Conservation (phyloP, 2,329 filamentous ascomycete species). For the Clarireedia homoeocarpa region DNA sequence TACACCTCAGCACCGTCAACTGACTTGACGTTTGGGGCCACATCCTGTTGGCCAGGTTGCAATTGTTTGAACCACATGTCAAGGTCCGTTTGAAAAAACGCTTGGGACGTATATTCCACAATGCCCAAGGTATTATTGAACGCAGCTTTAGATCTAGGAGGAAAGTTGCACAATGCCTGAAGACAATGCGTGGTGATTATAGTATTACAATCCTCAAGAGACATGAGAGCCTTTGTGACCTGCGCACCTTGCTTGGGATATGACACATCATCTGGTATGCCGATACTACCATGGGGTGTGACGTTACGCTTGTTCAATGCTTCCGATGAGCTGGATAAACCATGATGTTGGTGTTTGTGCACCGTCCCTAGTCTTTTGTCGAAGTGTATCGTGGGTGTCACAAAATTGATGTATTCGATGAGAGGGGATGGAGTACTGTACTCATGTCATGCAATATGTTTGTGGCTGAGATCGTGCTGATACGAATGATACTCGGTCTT, state of each 20-base stretch:
- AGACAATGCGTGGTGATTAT: conserved; percentile 52
- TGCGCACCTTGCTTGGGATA: conserved; percentile 23
- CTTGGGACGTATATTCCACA: conserved; percentile 46
- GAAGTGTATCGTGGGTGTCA: conserved; percentile 29
- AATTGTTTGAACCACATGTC: conserved; percentile 41
- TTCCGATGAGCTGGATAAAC: conserved; percentile 20
- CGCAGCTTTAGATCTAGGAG: conserved; percentile 31
- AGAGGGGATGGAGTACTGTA: conserved; percentile 27
- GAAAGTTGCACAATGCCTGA: conserved; percentile 42
- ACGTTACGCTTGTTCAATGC: conserved; percentile 14
- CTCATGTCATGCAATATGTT: conserved; percentile 26
- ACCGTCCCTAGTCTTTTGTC: conserved; percentile 18
- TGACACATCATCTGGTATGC: conserved; percentile 22
- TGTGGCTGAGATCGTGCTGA: conserved; percentile 42
- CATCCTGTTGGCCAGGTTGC: conserved; percentile 33
- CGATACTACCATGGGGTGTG: conserved; percentile 19
- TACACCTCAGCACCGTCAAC: conserved; percentile 32
- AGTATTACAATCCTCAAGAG: conserved; percentile 37
- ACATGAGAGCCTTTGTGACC: conserved; percentile 21
- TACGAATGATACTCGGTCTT: conserved; percentile 45
- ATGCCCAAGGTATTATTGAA: conserved; percentile 44
- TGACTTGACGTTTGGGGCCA: conserved; percentile 31
- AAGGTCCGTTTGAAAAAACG: conserved; percentile 43
- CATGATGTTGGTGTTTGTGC: conserved; percentile 29
- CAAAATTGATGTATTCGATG: conserved; percentile 26